Base-by-base conservation (phyloP, 2,329 filamentous ascomycete species). In the Sarocladium kiliense region DNA sequence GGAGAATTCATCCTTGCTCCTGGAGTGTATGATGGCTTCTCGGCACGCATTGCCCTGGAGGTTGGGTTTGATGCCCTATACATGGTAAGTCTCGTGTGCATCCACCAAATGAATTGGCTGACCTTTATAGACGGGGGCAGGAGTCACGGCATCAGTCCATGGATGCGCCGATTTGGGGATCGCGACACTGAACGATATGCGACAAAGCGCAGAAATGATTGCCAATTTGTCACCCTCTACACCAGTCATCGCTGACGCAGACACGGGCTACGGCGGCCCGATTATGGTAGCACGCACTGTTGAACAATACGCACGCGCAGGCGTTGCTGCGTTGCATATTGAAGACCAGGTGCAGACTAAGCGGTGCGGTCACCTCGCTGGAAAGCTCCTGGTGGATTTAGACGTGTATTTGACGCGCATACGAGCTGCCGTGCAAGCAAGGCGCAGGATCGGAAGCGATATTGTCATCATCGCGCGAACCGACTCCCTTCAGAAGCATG, bases 21-120 rank as follows among this genome's bases (percentile, higher is more conserved):
- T 0, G 85, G 85, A 30, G 84, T 88, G 2, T 87, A 87, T 63
- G 85, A 89, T 72, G 85, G 85, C 12, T 77, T 87, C 55, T 83
- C 82, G 2, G 84, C 85, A 0, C 74, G 85, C 1, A 78, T 88
- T 56, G 84, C 84, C 1, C 72, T 86, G 21, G 71, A 76, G 41
- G 73, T 81, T n/a, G 84, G 84, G 4, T 87, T 86, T 57, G 78
- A 86, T 47, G 78, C 75, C 55, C 65, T 88, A 37, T 88, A 88
- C 71, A 88, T 88, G 85, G 84, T 85, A 69, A 44, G 73, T 57
- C 7, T 2, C n/a, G n/a, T n/a, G n/a, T n/a, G 21, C 6, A 41
- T 19, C 6, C n/a, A 16, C 25, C 6, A 30, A n/a, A 26, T 14
- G 23, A 36, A 16, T 34, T 27, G 3, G 18, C 9, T 19, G 5